Base-by-base conservation (phyloP, 2,329 filamentous ascomycete genomes). In the Aspergillus fijiensis region DNA sequence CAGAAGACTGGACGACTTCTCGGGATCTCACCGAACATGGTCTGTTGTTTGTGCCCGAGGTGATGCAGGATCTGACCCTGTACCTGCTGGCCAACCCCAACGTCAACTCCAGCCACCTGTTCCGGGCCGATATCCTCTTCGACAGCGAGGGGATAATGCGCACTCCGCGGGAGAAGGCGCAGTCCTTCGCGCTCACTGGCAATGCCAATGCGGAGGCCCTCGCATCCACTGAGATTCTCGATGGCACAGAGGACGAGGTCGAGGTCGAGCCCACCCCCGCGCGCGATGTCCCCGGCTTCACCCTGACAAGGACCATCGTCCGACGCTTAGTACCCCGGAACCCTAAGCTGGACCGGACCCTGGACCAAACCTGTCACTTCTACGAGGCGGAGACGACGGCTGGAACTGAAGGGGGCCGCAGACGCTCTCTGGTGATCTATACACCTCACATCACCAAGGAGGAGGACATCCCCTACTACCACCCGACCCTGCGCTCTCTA, bases 341-440 rank as follows among this genome's bases (percentile, higher is more conserved):
- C 74, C 85, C 87, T 2, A 82, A 87, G 57, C 79, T 94, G 27
- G 94, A 98, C 74, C 79, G 81, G 21, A 82, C 89, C 1, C 76
- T 97, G 63, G 84, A 92, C 59, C 94, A 98, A 75, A 96, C 92
- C 2, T 96, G 92, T 73, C 83, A 91, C 58, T 84, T 93, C 63
- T 91, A 91, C 53, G 59, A 68, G 42, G 56, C 59, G 3, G 33
- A 48, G 19, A 55, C 12, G 16, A 19, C 23, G 0, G 4, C 45
- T 10, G 27, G 25, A 27, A 54, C 57, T n/a, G 54, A 61, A 12
- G 21, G 51, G 49, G 55, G 62, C 16, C 1, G 23, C 57, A 69
- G 67, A 10, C 65, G 66, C 2, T 62, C 69, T 33, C 76, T 94
- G 55, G 85, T 96, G 16, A 75, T 96, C 35, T 96, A 96, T 72